Conservation (phyloP, 1,284 basidiomycete genomes). For the Apiotrichum gracile region DNA sequence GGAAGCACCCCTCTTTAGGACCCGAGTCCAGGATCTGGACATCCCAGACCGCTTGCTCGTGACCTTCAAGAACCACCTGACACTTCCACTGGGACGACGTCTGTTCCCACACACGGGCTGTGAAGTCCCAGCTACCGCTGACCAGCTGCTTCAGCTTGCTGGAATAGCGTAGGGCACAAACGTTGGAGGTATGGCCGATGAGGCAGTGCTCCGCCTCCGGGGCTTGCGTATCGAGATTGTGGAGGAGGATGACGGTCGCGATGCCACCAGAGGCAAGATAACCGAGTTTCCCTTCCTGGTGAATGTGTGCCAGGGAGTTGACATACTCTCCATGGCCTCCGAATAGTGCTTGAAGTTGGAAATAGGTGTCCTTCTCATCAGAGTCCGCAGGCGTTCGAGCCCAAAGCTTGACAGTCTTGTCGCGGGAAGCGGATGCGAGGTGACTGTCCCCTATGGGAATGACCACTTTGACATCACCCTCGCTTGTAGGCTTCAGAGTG, state of each 20-base stretch:
- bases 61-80: slow-evolving; percentile 23
- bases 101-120: slow-evolving; percentile 29
- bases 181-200: slow-evolving; percentile 31
- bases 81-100: slow-evolving; percentile 18
- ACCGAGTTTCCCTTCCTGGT: slow-evolving; percentile 6
- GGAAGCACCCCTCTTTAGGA: slow-evolving; percentile 13
- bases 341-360: slow-evolving; percentile 20
- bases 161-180: slow-evolving; percentile 28
- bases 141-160: slow-evolving; percentile 19
- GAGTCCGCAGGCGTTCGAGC: not conserved
- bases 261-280: slow-evolving; percentile 33
- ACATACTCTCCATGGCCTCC: slow-evolving; percentile 35
- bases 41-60: slow-evolving; percentile 36
- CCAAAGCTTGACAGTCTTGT: slow-evolving; percentile 31
- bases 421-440: slow-evolving; percentile 29
- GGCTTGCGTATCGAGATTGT: slow-evolving; percentile 18
- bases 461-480: slow-evolving; percentile 31
- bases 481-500: slow-evolving; percentile 19
- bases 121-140: slow-evolving; percentile 36
- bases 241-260: slow-evolving; percentile 32
- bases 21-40: slow-evolving; percentile 25
- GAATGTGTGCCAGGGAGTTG: slow-evolving; percentile 32
- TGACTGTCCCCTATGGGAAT: slow-evolving; percentile 17
- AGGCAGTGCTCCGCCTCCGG: slow-evolving; percentile 21
- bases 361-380: not conserved